Conservation (phyloP, 1,284 basidiomycete species). For the Ceratobasidium sp. region DNA sequence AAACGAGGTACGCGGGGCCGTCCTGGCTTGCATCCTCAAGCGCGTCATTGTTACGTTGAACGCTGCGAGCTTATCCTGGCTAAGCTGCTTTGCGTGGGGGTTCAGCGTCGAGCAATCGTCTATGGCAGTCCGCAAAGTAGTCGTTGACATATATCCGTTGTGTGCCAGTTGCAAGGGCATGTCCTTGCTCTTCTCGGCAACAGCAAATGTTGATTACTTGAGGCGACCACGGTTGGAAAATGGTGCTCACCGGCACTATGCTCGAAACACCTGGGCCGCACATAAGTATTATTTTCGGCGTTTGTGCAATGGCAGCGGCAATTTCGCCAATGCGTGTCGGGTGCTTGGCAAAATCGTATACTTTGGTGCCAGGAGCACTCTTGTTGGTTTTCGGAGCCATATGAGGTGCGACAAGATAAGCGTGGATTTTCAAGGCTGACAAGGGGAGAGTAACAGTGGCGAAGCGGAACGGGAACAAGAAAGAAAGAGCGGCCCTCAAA, state of each 20-base stretch:
- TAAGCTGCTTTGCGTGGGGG: background rate
- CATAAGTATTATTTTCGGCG: background rate
- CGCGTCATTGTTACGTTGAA: background rate
- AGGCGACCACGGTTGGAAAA: too few relatives aligned
- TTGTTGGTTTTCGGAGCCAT: too few relatives aligned
- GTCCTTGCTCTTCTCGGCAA: background rate
- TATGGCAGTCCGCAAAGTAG: background rate
- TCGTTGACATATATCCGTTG: too few relatives aligned
- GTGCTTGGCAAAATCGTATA: too few relatives aligned
- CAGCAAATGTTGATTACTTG: too few relatives aligned
- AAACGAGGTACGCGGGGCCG: background rate
- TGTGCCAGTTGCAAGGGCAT: too few relatives aligned
- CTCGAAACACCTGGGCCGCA: background rate
- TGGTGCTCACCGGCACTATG: background rate
- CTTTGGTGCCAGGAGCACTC: too few relatives aligned
- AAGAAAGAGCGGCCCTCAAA: too few relatives aligned
- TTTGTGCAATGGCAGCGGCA: slow-evolving; percentile 1
- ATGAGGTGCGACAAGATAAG: too few relatives aligned
- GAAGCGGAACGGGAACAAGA: too few relatives aligned
- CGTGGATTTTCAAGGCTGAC: too few relatives aligned
- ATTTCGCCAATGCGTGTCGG: background rate
- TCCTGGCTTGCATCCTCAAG: background rate
- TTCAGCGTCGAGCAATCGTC: background rate
- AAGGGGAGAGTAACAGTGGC: too few relatives aligned
- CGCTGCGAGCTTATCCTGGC: slow-evolving; percentile 3